A percentile compares a stretch with the other conserved stretches of the same genome.
phyloP scores from a whole-genome alignment of 352 stramenopile genomes.

The Phytophthora chlamydospora region DNA sequence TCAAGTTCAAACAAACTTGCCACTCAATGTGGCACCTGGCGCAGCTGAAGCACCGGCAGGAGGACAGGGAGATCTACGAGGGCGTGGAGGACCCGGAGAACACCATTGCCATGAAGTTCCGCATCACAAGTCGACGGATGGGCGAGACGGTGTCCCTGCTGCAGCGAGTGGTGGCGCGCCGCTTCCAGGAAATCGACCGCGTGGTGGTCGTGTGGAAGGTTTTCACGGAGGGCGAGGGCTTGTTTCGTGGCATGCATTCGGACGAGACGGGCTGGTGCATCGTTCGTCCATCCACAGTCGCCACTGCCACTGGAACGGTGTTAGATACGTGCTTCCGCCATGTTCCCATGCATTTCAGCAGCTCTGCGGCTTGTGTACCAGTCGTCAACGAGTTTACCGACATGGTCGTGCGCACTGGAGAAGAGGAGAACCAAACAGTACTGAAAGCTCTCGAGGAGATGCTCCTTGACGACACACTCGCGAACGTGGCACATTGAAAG shows the following conservation, averaged over 20 bases:
- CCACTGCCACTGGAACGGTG: constrained; percentile 16
- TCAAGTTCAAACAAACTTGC: constrained; percentile 34
- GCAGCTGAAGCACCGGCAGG: constrained; percentile 31
- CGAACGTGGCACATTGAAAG: not conserved
- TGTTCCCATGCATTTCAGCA: constrained; percentile 42
- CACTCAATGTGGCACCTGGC: constrained; percentile 33
- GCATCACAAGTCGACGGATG: constrained; percentile 22
- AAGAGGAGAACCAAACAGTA: constrained; percentile 30
- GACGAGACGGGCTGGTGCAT: constrained; percentile 42
- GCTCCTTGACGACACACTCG: constrained; percentile 26
- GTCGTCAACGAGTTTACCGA: constrained; percentile 34
- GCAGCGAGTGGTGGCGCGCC: constrained; percentile 42
- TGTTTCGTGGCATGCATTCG: constrained; percentile 34
- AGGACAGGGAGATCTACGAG: constrained; percentile 24
- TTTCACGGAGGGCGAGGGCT: constrained; percentile 49
- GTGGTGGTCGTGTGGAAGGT: constrained; percentile 69
- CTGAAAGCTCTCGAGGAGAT: constrained; percentile 28
- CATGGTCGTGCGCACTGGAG: constrained; percentile 27
- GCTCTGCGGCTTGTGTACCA: constrained; percentile 1
- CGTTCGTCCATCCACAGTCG: constrained; percentile 9
- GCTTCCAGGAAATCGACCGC: constrained; percentile 52
- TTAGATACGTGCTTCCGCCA: constrained; percentile 34
- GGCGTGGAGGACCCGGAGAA: constrained; percentile 21
- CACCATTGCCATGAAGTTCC: constrained; percentile 37
- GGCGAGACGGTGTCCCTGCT: constrained; percentile 25